phyloP scores from a whole-genome alignment of 768 basidiomycete genomes.

The Trametes elegans region DNA sequence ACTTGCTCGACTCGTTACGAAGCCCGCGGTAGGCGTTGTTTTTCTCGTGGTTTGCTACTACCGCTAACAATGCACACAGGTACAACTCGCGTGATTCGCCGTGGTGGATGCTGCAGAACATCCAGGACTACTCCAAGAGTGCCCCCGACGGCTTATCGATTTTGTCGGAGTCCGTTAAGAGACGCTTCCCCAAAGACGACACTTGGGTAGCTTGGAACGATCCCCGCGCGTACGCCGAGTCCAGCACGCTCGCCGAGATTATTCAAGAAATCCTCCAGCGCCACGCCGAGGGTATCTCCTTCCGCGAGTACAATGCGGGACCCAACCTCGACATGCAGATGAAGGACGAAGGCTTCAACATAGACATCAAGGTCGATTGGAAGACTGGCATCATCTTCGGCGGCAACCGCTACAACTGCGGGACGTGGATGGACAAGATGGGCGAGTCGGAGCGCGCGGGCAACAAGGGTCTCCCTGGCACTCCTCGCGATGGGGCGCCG shows the following conservation, averaged over 20 bases:
- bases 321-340: slow-evolving; percentile 98
- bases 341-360: slow-evolving; percentile 89
- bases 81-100: slow-evolving; percentile 98
- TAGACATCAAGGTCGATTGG: slow-evolving; percentile 96
- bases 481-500: slow-evolving; percentile 93
- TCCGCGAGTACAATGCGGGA: slow-evolving; percentile 96
- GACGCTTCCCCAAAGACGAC: slow-evolving; percentile 95
- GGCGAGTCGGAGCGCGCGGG: slow-evolving; percentile 90
- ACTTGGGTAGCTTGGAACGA: slow-evolving; percentile 94
- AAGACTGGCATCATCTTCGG: slow-evolving; percentile 86
- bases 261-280: slow-evolving; percentile 96
- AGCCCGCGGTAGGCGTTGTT: slow-evolving; percentile 56
- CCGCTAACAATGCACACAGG: slow-evolving; percentile 39
- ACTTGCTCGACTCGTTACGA: slow-evolving; percentile 86
- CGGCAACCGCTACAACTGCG: slow-evolving; percentile 83
- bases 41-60: not conserved
- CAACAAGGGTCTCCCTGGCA: slow-evolving; percentile 94
- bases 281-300: slow-evolving; percentile 88
- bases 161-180: slow-evolving; percentile 76
- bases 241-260: slow-evolving; percentile 86
- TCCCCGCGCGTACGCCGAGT: slow-evolving; percentile 74
- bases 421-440: slow-evolving; percentile 99
- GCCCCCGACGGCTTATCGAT: slow-evolving; percentile 84
- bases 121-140: slow-evolving; percentile 86
- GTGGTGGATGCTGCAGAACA: slow-evolving; percentile 99